These are phyloP conservation scores for Colletotrichum sansevieriae DNA, from an alignment of 2,329 filamentous ascomycete species.

Conservation along the genomic window DNA sequence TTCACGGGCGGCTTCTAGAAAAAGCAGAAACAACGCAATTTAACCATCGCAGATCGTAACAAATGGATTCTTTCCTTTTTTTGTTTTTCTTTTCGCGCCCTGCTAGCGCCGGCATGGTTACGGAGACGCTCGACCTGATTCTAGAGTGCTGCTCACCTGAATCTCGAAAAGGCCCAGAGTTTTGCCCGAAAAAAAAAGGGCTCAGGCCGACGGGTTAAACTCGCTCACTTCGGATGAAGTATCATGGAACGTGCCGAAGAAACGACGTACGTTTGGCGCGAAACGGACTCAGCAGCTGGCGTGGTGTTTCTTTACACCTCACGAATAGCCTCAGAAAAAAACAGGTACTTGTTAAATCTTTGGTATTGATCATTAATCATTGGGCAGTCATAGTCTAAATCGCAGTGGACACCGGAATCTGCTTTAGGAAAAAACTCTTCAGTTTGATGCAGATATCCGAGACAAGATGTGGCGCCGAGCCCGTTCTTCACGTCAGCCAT, in stretches of 20 bases:
- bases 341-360: neutral
- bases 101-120: conserved; percentile 12
- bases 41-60: conserved; percentile 13
- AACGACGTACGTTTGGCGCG: neutral
- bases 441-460: conserved; percentile 10
- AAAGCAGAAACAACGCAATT: conserved; percentile 9
- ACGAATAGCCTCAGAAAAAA: too few species aligned
- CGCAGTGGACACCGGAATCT: neutral
- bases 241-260: conserved; percentile 11
- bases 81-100: neutral
- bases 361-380: conserved; percentile 7
- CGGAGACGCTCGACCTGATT: neutral
- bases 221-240: conserved; percentile 22
- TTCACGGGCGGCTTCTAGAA: conserved; percentile 8
- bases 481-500: neutral
- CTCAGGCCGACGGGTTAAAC: neutral
- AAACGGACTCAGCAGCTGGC: neutral
- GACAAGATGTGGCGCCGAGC: conserved; percentile 8
- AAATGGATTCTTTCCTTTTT: neutral
- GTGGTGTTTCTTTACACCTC: too few species aligned
- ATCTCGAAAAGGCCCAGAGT: conserved; percentile 16
- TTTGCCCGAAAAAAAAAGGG: neutral
- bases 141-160: conserved; percentile 12
- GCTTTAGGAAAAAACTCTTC: neutral
- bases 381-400: neutral